A percentile compares a stretch with the other conserved stretches of the same genome.
These are phyloP conservation scores for Scheffersomyces parashehatae DNA, from an alignment of 1,139 yeast species.

Conservation along the genomic window DNA sequence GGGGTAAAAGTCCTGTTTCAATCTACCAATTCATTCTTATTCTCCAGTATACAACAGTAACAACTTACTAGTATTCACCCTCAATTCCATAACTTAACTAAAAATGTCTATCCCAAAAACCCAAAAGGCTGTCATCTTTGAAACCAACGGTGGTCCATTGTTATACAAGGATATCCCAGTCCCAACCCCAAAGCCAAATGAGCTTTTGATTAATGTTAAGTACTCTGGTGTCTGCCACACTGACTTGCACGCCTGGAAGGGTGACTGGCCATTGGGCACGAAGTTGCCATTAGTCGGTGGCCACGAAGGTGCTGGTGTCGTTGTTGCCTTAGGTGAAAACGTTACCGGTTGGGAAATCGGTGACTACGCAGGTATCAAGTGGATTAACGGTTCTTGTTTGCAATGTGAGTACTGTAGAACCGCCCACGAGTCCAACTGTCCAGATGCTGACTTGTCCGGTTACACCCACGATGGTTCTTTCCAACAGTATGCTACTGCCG, in stretches of 20 bases:
- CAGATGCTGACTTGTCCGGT: slow-evolving; percentile 68
- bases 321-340: slow-evolving; percentile 67
- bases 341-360: slow-evolving; percentile 70
- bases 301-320: slow-evolving; percentile 83
- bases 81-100: slow-evolving; percentile 4
- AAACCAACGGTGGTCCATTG: slow-evolving; percentile 50
- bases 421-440: slow-evolving; percentile 68
- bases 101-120: slow-evolving; percentile 34
- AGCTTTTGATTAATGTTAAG: slow-evolving; percentile 64
- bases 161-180: slow-evolving; percentile 64
- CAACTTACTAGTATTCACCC: neutral
- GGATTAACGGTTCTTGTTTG: slow-evolving; percentile 75
- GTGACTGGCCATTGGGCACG: slow-evolving; percentile 71
- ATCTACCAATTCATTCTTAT: neutral
- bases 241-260: slow-evolving; percentile 79
- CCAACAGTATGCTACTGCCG: slow-evolving; percentile 82
- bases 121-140: slow-evolving; percentile 50
- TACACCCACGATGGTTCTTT: slow-evolving; percentile 80
- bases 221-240: slow-evolving; percentile 83
- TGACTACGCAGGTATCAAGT: slow-evolving; percentile 72
- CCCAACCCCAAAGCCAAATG: slow-evolving; percentile 68
- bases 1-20: neutral
- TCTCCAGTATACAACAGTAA: neutral
- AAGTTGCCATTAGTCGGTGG: slow-evolving; percentile 79
- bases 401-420: slow-evolving; percentile 68